These are phyloP conservation scores for Nemania bipapillata DNA, from an alignment of 2,329 filamentous ascomycete genomes.

Conservation along the genomic window DNA sequence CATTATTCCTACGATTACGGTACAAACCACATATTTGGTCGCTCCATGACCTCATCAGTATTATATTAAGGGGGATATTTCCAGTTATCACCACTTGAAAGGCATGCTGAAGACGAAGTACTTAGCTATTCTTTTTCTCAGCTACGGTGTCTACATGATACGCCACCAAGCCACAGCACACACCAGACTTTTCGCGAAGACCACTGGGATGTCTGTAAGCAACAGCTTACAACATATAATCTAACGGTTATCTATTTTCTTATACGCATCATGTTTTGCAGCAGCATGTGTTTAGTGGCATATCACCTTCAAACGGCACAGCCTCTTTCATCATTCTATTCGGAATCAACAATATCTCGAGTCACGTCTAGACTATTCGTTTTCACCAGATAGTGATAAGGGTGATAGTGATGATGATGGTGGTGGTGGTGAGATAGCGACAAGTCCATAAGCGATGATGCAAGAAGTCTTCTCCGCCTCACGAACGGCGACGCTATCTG, in stretches of 20 bases:
- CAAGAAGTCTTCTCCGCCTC: not conserved
- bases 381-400: not conserved
- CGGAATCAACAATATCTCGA: not conserved
- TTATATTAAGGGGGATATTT: not conserved
- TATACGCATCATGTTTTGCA: not conserved
- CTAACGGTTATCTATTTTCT: constrained; percentile 4
- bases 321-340: not conserved
- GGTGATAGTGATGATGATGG: too few species aligned
- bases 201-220: constrained; percentile 1
- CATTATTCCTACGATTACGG: not conserved
- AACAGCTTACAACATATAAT: constrained; percentile 19
- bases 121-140: constrained; percentile 19
- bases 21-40: not conserved
- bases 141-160: constrained; percentile 16
- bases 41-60: not conserved
- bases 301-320: not conserved
- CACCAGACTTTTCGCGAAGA: not conserved
- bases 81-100: not conserved
- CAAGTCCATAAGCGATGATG: not conserved
- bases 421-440: not conserved
- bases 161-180: constrained; percentile 19
- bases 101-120: not conserved
- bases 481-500: not conserved
- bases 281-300: not conserved
- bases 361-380: constrained; percentile 1